Base-by-base conservation (phyloP, 768 basidiomycete genomes). In the Filobasidium wieringae region DNA sequence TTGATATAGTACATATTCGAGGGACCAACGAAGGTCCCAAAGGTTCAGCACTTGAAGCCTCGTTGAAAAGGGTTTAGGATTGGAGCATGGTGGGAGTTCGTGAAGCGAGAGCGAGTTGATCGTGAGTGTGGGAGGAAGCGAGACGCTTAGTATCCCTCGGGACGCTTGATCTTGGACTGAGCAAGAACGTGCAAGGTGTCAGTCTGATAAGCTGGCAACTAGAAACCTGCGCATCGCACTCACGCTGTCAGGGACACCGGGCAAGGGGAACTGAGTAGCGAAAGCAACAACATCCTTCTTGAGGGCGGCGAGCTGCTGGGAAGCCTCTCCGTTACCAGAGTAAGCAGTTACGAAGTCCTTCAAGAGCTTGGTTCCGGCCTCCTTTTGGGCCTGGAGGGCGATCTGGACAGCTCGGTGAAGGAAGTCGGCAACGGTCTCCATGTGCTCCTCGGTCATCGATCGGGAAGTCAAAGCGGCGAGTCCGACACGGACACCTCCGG, bases 401-500 rank as follows among this genome's bases (percentile, higher is more conserved):
- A 95, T 83, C 78, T 96, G 89, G 43, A 99, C 86, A 30, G 88
- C 82, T 51, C 92, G 90, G 79, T 96, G 89, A 55, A 99, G 79
- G 81, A 96, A 91, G 58, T 79, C 80, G 36, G 85, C 95, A 55
- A 97, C 90, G 58, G 81, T 72, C 72, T 86, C 84, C 75, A 95
- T 82, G 74, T 96, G 91, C 22, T 77, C 79, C 75, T 93, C 88
- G 53, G 75, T 76, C 90, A 99, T 90, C 76, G 92, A 79, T 65
- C 93, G 88, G 51, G 91, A 95, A 4, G 95, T 97, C 34, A 99
- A 75, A 11, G 93, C 90, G 24, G 91, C 84, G 32, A 89, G 89
- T 60, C 95, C 95, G 64, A 99, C 82, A 63, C 95, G 89, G 71
- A 99, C 92, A 64, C 95, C 95, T 66, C 93, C 95, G 45, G 93